Conservation (phyloP, 2,329 filamentous ascomycete species). For the Didymosphaeria variabile region DNA sequence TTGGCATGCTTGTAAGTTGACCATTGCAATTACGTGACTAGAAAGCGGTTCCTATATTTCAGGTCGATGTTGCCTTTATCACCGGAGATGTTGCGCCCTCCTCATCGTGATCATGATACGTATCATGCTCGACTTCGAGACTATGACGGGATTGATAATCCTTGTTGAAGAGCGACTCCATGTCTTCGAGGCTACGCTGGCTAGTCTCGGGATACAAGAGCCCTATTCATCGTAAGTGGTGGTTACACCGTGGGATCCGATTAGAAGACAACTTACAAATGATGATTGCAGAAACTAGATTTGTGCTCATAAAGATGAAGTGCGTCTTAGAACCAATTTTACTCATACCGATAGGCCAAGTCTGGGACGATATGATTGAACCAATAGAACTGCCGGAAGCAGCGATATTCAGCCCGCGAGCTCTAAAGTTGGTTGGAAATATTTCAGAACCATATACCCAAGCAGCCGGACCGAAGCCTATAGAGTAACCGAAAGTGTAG, state of each 20-base stretch:
- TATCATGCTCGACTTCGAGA: slow-evolving; percentile 36
- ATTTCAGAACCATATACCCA: slow-evolving; percentile 71
- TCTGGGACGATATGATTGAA: slow-evolving; percentile 63
- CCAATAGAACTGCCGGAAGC: slow-evolving; percentile 65
- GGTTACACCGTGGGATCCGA: not conserved
- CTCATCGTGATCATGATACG: slow-evolving; percentile 24
- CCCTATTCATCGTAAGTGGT: slow-evolving; percentile 16
- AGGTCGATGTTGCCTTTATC: not conserved
- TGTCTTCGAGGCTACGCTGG: slow-evolving; percentile 66
- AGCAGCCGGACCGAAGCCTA: slow-evolving; percentile 65
- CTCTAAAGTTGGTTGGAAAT: slow-evolving; percentile 66
- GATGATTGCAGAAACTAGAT: slow-evolving; percentile 52
- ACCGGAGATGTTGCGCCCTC: slow-evolving; percentile 14
- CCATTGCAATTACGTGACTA: too few relatives aligned
- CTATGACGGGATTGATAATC: slow-evolving; percentile 27
- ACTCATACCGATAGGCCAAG: slow-evolving; percentile 65
- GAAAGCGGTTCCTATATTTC: not conserved
- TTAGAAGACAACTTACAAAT: slow-evolving; percentile 21
- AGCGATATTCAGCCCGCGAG: slow-evolving; percentile 64
- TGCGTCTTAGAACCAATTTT: slow-evolving; percentile 63
- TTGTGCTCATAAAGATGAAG: slow-evolving; percentile 66
- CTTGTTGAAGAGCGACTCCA: slow-evolving; percentile 69
- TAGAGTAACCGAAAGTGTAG: slow-evolving; percentile 66
- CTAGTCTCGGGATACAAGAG: slow-evolving; percentile 68
- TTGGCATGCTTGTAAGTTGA: not conserved